Base-by-base conservation (phyloP, 257 asterid genomes). In the Paulownia fortunei region DNA sequence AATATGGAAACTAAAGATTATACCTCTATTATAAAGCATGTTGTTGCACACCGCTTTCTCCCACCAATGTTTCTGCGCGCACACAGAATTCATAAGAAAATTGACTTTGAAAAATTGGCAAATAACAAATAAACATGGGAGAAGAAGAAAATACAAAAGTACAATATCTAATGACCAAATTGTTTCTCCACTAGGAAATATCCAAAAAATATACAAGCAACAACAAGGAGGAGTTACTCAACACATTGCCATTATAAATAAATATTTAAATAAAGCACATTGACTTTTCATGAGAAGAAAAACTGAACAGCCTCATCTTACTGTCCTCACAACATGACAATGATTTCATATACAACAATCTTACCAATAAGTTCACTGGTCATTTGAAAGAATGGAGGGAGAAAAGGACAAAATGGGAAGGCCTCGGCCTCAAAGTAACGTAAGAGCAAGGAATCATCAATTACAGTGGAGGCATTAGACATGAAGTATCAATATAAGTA, bases 51-150 rank as follows among this genome's bases (percentile, higher is more conserved):
- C 83, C 67, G 73, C 80, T 81, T 61, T 82, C 86, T 58, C 77
- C 84, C 12, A 21, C 84, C 82, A 78, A 64, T 72, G 79, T 72
- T 37, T 84, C 90, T 73, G 90, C 69, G 60, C 75, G 68, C 34
- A 69, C 55, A n/a, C 10, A 60, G 5, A 42, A 12, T 49, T 74
- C 19, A 65, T 24, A 37, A 42, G 67, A 30, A 74, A 58, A 65
- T 21, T 15, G 41, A 26, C 15, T 30, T 59, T 42, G 27, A 66
- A 54, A 46, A 77, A 23, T 15, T 47, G 60, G 32, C 24, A 65
- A 69, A 70, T 47, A 67, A 36, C 68, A 41, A 68, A 52, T 62
- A 36, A 71, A 51, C 18, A 41, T 11, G 6, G 36, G 49, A 79
- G 51, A 34, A 24, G 56, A 32, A 49, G 24, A 79, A 34, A 51